Conservation (phyloP, 179 eudicot genomes). For the Actinidia polygama region DNA sequence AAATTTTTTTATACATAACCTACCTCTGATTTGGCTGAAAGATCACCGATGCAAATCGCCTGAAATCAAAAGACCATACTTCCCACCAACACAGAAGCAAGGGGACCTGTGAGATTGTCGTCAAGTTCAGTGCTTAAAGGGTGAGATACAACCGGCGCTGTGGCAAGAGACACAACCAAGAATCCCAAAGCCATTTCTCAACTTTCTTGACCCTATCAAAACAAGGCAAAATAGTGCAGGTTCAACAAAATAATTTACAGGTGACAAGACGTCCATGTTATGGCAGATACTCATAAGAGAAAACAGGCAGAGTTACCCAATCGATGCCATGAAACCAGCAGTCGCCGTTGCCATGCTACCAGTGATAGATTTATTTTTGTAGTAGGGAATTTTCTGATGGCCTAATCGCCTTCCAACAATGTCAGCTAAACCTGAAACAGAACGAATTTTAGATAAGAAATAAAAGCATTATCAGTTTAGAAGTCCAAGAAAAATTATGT, state of each 20-base stretch:
- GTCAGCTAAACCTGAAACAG: slow-evolving; percentile 80
- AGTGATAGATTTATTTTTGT: slow-evolving; percentile 70
- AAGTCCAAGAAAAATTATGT: background rate
- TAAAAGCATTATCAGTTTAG: background rate
- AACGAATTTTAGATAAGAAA: background rate
- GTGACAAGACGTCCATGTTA: background rate
- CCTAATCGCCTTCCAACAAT: slow-evolving; percentile 89
- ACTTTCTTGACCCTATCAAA: slow-evolving; percentile 71
- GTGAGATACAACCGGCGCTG: slow-evolving; percentile 84
- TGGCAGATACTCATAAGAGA: background rate
- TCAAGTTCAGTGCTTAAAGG: slow-evolving; percentile 80
- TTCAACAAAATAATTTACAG: slow-evolving; percentile 20
- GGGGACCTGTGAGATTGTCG: slow-evolving; percentile 86
- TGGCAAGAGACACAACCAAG: slow-evolving; percentile 61
- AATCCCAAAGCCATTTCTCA: slow-evolving; percentile 60
- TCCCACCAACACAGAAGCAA: slow-evolving; percentile 66
- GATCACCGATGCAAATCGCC: background rate
- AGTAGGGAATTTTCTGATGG: slow-evolving; percentile 66
- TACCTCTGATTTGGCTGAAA: background rate
- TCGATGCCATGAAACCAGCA: slow-evolving; percentile 81
- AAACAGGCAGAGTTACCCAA: slow-evolving; percentile 50
- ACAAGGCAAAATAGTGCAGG: slow-evolving; percentile 73
- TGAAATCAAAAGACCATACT: slow-evolving; percentile 54
- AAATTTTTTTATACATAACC: too few relatives aligned
- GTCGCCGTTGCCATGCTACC: slow-evolving; percentile 83